These are phyloP conservation scores for Edaphochlamys debaryana DNA, from an alignment of 139 green algal genomes.

Conservation along the genomic window DNA sequence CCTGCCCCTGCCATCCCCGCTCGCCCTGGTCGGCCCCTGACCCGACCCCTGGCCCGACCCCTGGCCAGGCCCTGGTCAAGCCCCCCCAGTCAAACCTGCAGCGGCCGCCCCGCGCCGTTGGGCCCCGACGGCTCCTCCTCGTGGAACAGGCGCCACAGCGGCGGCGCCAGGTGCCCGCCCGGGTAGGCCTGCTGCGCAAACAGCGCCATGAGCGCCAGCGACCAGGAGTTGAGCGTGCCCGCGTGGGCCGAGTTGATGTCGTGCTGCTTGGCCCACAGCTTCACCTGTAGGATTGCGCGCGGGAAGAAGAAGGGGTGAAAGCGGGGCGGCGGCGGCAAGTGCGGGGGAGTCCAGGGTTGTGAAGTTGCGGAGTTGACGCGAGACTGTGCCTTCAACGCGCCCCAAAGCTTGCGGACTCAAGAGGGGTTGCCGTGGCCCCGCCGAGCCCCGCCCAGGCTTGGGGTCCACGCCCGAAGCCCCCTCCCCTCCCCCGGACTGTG, in stretches of 20 bases:
- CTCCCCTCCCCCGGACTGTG: too few relatives aligned
- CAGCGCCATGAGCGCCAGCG: constrained; percentile 38
- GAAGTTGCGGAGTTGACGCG: too few relatives aligned
- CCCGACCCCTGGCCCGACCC: too few relatives aligned
- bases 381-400: too few relatives aligned
- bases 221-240: constrained; percentile 38
- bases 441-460: too few relatives aligned
- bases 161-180: constrained; percentile 13
- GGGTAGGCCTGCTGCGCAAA: constrained; percentile 14
- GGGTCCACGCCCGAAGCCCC: too few relatives aligned
- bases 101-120: neutral
- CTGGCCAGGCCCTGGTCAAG: too few relatives aligned
- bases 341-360: neutral
- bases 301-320: neutral
- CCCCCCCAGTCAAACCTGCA: too few relatives aligned
- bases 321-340: neutral
- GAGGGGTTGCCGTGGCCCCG: too few relatives aligned
- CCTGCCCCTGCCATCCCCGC: too few relatives aligned
- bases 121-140: neutral
- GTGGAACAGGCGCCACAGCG: constrained; percentile 28
- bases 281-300: too few relatives aligned
- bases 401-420: neutral
- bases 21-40: too few relatives aligned
- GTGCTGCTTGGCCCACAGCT: constrained; percentile 40
- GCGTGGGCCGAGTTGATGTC: constrained; percentile 30